Evolutionary conservation across 352 stramenopile species (phyloP).

Genomic region (Phytophthora lateralis): DNA sequence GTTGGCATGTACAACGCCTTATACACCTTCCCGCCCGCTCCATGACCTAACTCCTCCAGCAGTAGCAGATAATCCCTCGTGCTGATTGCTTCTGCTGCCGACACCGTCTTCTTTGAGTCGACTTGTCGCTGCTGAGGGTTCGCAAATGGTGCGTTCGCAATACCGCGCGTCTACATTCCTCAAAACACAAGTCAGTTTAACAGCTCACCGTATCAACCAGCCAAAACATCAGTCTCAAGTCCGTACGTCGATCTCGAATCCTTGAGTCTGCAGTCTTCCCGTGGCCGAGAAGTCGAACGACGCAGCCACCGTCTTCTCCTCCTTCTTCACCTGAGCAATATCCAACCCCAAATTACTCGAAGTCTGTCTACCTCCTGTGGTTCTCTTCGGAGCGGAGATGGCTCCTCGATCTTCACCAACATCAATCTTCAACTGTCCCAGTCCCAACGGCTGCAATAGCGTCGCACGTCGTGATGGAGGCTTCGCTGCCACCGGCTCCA

Average conservation of each 20-base stretch:
- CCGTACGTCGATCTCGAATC: conserved; percentile 85
- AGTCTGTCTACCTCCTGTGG: conserved; percentile 35
- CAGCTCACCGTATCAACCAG: not conserved
- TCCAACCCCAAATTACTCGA: conserved; percentile 64
- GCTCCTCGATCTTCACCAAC: conserved; percentile 26
- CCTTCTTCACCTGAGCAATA: conserved; percentile 64
- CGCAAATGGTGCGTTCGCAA: conserved; percentile 70
- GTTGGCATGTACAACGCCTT: conserved; percentile 91
- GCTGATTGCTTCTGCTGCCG: conserved; percentile 30
- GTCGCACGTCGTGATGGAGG: conserved; percentile 3
- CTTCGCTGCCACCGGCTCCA: conserved; percentile 28
- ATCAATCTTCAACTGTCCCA: conserved; percentile 56
- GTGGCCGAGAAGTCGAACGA: conserved; percentile 86
- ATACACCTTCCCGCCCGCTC: conserved; percentile 89
- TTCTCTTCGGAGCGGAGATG: conserved; percentile 18
- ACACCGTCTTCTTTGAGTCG: conserved; percentile 17
- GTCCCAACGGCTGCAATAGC: conserved; percentile 43
- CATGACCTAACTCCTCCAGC: conserved; percentile 78
- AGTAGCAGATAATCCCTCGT: conserved; percentile 75
- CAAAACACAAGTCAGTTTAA: conserved; percentile 9
- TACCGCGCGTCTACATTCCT: conserved; percentile 65
- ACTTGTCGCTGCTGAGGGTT: conserved; percentile 17
- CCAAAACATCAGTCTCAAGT: not conserved
- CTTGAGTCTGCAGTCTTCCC: conserved; percentile 76
- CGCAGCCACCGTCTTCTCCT: conserved; percentile 60